These are phyloP conservation scores for Gossypium australe DNA, from an alignment of 345 rosid species.

Conservation along the genomic window DNA sequence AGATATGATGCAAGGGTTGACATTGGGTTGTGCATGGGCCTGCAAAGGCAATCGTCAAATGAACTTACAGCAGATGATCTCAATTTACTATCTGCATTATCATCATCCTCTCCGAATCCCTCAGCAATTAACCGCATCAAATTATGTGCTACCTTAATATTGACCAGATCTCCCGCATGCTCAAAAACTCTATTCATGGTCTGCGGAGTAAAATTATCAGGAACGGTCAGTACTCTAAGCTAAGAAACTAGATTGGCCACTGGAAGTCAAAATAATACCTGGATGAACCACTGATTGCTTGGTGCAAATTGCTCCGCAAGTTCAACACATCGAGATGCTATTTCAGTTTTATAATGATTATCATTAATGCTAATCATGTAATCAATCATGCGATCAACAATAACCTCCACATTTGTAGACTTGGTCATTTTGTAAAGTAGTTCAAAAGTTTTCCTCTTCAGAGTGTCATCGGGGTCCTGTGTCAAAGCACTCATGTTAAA, in stretches of 20 bases:
- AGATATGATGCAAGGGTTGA: not conserved
- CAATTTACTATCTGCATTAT: slow-evolving; percentile 74
- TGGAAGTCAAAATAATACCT: slow-evolving; percentile 41
- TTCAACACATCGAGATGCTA: slow-evolving; percentile 92
- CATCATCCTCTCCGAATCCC: slow-evolving; percentile 96
- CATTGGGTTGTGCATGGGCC: not conserved
- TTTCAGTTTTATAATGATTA: slow-evolving; percentile 95
- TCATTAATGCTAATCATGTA: slow-evolving; percentile 94
- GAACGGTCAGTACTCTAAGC: slow-evolving; percentile 12
- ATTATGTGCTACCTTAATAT: slow-evolving; percentile 89
- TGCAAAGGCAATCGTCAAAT: slow-evolving; percentile 15
- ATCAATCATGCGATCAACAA: slow-evolving; percentile 96
- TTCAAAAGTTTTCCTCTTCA: slow-evolving; percentile 96
- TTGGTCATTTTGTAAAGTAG: slow-evolving; percentile 89
- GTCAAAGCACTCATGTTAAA: slow-evolving; percentile 10
- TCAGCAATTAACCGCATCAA: slow-evolving; percentile 94
- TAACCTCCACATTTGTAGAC: slow-evolving; percentile 94
- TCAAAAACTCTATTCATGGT: slow-evolving; percentile 94
- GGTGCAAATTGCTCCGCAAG: slow-evolving; percentile 99
- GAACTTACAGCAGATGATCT: slow-evolving; percentile 91
- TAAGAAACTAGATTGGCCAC: slow-evolving; percentile 7
- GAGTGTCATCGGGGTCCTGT: slow-evolving; percentile 98
- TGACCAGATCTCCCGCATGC: slow-evolving; percentile 97
- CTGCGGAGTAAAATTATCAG: slow-evolving; percentile 35
- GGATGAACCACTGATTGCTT: slow-evolving; percentile 97